Conservation (phyloP, 495 filamentous ascomycete species). For the Articulospora tetracladia region DNA sequence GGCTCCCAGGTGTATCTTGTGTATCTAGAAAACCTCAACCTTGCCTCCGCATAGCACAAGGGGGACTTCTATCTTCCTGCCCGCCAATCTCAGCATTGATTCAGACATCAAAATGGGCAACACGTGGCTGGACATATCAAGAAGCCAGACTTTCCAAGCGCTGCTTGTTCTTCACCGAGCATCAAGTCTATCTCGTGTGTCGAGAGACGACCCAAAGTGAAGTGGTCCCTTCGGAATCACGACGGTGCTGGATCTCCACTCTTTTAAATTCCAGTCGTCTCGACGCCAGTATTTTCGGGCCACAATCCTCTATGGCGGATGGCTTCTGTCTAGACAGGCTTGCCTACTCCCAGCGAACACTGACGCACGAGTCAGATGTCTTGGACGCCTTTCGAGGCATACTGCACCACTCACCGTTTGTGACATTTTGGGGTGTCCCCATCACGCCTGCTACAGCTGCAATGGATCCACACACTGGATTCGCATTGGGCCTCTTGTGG, state of each 20-base stretch:
- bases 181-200: constrained; percentile 19
- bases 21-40: neutral
- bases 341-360: neutral
- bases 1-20: constrained; percentile 24
- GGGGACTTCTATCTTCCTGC: neutral
- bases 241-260: too few relatives aligned
- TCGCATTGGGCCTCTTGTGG: neutral
- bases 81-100: neutral
- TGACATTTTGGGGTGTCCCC: neutral
- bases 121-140: constrained; percentile 34
- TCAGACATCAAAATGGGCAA: constrained; percentile 20
- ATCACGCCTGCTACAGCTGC: neutral
- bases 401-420: neutral
- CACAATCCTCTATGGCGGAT: too few relatives aligned
- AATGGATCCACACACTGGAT: neutral
- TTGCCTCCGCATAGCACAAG: neutral
- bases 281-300: too few relatives aligned
- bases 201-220: too few relatives aligned
- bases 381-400: constrained; percentile 4
- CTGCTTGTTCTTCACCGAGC: constrained; percentile 25
- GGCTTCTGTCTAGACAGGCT: too few relatives aligned
- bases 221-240: too few relatives aligned
- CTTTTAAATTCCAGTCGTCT: too few relatives aligned
- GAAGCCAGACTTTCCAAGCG: constrained; percentile 31
- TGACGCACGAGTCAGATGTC: neutral